Evolutionary conservation across 2,329 filamentous ascomycete species (phyloP).

Genomic region (Endothia cerciana): DNA sequence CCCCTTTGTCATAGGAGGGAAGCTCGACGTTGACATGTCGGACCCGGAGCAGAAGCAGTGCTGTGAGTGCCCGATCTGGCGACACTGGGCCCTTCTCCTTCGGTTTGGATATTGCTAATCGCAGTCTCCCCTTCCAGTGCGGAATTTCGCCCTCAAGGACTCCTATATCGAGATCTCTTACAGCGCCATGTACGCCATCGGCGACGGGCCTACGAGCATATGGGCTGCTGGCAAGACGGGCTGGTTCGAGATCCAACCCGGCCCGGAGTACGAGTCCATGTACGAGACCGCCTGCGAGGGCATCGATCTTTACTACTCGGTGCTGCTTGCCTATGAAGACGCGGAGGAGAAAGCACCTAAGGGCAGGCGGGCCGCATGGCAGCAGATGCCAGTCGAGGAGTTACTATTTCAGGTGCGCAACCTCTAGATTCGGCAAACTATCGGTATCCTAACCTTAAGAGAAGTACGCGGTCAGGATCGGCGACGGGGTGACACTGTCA

Average conservation of each 20-base stretch:
- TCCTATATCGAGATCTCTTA: conserved; percentile 59
- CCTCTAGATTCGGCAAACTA: not conserved
- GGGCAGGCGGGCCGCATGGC: conserved; percentile 40
- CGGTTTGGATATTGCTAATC: conserved; percentile 12
- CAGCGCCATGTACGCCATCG: conserved; percentile 56
- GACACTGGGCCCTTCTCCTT: not conserved
- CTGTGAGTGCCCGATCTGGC: conserved; percentile 38
- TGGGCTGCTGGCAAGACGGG: conserved; percentile 69
- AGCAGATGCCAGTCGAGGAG: conserved; percentile 37
- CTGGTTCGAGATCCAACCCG: conserved; percentile 70
- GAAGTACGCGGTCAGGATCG: conserved; percentile 55
- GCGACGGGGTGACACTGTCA: conserved; percentile 55
- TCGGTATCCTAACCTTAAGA: conserved; percentile 20
- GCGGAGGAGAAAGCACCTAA: conserved; percentile 32
- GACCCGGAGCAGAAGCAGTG: conserved; percentile 44
- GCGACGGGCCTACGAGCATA: conserved; percentile 57
- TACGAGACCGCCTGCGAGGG: conserved; percentile 66
- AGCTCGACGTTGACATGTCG: conserved; percentile 52
- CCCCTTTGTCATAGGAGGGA: conserved; percentile 65
- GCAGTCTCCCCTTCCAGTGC: conserved; percentile 35
- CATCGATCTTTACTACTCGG: conserved; percentile 65
- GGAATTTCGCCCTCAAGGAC: conserved; percentile 38
- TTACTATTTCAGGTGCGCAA: conserved; percentile 42
- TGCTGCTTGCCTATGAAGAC: conserved; percentile 60
- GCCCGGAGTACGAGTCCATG: conserved; percentile 57